phyloP scores from a whole-genome alignment of 495 filamentous ascomycete species.

The Barbatosphaeria neglecta region DNA sequence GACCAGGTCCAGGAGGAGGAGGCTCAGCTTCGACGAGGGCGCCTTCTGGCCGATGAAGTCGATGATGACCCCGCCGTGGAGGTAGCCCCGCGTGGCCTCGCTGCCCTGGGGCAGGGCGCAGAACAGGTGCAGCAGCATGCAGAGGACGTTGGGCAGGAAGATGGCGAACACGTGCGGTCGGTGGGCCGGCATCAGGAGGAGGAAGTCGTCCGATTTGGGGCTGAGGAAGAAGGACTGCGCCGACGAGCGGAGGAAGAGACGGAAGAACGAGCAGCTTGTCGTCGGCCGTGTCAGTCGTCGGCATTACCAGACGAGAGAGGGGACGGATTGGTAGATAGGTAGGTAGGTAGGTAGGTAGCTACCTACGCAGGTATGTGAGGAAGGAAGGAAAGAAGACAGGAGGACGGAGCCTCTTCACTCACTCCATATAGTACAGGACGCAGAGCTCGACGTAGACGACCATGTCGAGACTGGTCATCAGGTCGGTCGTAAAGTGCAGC shows the following conservation, averaged over 20 bases:
- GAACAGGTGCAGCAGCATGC: conserved; percentile 59
- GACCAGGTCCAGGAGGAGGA: conserved; percentile 53
- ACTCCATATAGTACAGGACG: conserved; percentile 88
- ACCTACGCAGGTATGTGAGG: background rate
- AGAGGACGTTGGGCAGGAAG: conserved; percentile 57
- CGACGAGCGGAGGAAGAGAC: conserved; percentile 56
- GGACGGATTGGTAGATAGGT: too few species aligned
- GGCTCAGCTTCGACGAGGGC: conserved; percentile 52
- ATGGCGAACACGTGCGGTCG: conserved; percentile 61
- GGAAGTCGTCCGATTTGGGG: conserved; percentile 49
- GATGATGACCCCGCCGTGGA: conserved; percentile 75
- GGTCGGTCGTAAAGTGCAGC: conserved; percentile 53
- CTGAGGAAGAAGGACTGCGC: conserved; percentile 69
- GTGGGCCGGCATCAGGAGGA: conserved; percentile 51
- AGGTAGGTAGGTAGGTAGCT: too few species aligned
- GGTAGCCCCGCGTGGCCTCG: conserved; percentile 67
- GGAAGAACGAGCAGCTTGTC: conserved; percentile 71
- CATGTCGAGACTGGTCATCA: conserved; percentile 66
- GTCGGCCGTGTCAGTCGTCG: too few species aligned
- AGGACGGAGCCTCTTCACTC: conserved; percentile 15
- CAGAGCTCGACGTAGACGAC: conserved; percentile 73
- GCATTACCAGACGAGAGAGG: too few species aligned
- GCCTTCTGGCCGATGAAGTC: conserved; percentile 78
- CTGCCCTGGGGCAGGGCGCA: conserved; percentile 51
- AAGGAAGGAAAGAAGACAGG: background rate